Evolutionary conservation across 768 basidiomycete species (phyloP), one percentile per base, ranked within the genome.

Genomic region (Cystoderma amianthinum): DNA sequence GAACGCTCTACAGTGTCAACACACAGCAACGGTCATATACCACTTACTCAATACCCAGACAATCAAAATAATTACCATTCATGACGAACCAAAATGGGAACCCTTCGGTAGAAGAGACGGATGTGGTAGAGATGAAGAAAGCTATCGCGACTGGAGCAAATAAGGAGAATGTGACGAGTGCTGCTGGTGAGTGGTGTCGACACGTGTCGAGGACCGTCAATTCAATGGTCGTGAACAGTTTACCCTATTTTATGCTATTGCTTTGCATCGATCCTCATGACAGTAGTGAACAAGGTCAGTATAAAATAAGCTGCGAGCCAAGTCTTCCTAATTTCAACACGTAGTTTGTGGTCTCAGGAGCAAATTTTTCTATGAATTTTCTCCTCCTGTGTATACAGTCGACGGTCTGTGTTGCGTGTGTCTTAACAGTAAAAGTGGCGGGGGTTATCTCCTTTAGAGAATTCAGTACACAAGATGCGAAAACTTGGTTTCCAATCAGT

Each of bases 291-390:
- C 70, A 97, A 97, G 74, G 94, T 91, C n/a, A 16, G 41, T 21
- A 15, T 15, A 2, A 35, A 16, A 36, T 11, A n/a, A 3, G 19
- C 22, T 33, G 30, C n/a, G 10, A n/a, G 22, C 10, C 9, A 10
- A 12, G 32, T 6, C 7, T 10, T 7, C 15, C 3, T 33, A 20
- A 44, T 30, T 36, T 5, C n/a, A 9, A 12, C 13, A 11, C 22
- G 5, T 38, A 97, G 88, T 98, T 86, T 51, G 91, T 98, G 43
- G 95, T 98, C 5, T 97, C 94, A 2, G 96, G 96, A 4, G 72
- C 72, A 21, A 62, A 87, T 51, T 99, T 98, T 64, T 90, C 87
- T 48, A 98, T 98, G 96, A 98, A 88, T 49, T 98, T 98, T 57
- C 71, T 98, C 33, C 76, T 99, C 30, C 73, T 98, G 25, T 82